Evolutionary conservation across 805 yeast genomes (phyloP).

Genomic region (Diddensiella caesifluorescens): DNA sequence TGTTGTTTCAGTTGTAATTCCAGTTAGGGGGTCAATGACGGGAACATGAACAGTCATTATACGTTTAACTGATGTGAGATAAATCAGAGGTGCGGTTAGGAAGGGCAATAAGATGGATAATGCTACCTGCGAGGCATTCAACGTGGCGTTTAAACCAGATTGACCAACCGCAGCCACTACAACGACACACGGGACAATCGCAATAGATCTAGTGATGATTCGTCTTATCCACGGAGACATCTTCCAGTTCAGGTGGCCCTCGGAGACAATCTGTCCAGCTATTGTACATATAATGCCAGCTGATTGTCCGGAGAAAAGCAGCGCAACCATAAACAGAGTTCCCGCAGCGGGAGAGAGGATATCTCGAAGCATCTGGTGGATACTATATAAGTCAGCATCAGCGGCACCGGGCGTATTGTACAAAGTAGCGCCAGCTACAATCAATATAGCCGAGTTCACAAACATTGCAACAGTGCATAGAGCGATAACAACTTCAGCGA

Average conservation of each 20-base stretch:
- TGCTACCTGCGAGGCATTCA: conserved; percentile 83
- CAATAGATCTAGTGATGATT: conserved; percentile 66
- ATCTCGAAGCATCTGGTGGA: conserved; percentile 56
- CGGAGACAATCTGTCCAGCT: conserved; percentile 89
- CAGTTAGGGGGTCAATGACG: conserved; percentile 2
- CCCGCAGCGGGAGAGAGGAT: conserved; percentile 75
- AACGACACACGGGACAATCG: conserved; percentile 74
- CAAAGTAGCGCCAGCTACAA: conserved; percentile 76
- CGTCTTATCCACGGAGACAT: conserved; percentile 77
- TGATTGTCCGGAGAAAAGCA: conserved; percentile 79
- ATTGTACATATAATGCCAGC: conserved; percentile 93
- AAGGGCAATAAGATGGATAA: conserved; percentile 79
- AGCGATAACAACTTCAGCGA: conserved; percentile 63
- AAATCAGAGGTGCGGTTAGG: conserved; percentile 77
- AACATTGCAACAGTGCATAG: conserved; percentile 77
- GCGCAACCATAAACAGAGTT: conserved; percentile 75
- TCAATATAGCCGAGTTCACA: conserved; percentile 76
- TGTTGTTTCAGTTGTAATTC: conserved; percentile 6
- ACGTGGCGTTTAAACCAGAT: conserved; percentile 61
- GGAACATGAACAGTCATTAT: conserved; percentile 47
- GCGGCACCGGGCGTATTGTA: conserved; percentile 64
- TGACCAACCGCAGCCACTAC: conserved; percentile 70
- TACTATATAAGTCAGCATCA: conserved; percentile 75
- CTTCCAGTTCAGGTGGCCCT: conserved; percentile 83
- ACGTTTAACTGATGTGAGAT: conserved; percentile 64